Conservation (phyloP, 2,329 filamentous ascomycete genomes). For the Diaporthe sp. region DNA sequence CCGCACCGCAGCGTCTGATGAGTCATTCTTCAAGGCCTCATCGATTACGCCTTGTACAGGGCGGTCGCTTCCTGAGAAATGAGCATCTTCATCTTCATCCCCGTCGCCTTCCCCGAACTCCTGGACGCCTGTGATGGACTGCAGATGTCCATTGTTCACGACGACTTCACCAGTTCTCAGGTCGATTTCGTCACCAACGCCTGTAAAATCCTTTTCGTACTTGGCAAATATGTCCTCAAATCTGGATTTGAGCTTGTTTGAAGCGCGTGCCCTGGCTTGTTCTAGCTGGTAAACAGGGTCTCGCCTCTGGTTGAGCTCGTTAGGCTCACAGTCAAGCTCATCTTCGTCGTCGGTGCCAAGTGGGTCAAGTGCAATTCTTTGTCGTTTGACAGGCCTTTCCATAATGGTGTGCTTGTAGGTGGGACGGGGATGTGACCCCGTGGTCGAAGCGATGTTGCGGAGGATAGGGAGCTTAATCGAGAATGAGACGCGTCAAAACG, state of each 20-base stretch:
- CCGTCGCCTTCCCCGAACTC: slow-evolving; percentile 9
- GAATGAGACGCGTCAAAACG: slow-evolving; percentile 31
- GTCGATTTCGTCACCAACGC: slow-evolving; percentile 91
- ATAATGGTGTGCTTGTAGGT: slow-evolving; percentile 53
- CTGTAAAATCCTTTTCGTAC: slow-evolving; percentile 86
- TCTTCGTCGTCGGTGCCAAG: slow-evolving; percentile 56
- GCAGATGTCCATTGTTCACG: slow-evolving; percentile 91
- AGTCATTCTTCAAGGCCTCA: background rate
- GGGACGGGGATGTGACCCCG: background rate
- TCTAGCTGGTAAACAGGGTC: slow-evolving; percentile 71
- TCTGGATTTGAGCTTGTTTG: slow-evolving; percentile 81
- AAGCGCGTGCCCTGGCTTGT: slow-evolving; percentile 75
- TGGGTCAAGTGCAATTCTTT: slow-evolving; percentile 64
- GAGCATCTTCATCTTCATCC: slow-evolving; percentile 43
- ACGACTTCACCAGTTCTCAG: slow-evolving; percentile 84
- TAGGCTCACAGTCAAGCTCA: slow-evolving; percentile 62
- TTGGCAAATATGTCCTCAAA: slow-evolving; percentile 93
- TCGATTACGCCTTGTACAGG: slow-evolving; percentile 42
- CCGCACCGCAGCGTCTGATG: background rate
- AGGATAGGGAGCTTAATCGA: slow-evolving; percentile 1
- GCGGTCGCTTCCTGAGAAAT: slow-evolving; percentile 49
- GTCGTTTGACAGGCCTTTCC: slow-evolving; percentile 73
- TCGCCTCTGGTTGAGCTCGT: slow-evolving; percentile 61
- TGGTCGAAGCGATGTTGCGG: background rate
- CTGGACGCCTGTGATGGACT: slow-evolving; percentile 56